Percentiles rank a stretch among this genome's conserved stretches.
Conservation (phyloP, 202 grass and related monocot genomes). For the Zizania palustris region DNA sequence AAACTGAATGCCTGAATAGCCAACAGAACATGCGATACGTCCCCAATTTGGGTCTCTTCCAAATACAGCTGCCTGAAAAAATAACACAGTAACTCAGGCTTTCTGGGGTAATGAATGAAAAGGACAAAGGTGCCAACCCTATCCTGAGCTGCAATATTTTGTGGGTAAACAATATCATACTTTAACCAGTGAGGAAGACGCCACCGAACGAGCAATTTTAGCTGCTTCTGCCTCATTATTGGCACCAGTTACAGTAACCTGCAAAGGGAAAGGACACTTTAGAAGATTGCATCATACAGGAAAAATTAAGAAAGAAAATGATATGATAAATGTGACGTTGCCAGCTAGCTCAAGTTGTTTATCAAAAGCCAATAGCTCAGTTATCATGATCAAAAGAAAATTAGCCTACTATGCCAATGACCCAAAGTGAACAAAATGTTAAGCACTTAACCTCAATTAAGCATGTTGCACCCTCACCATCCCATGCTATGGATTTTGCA, state of each 20-base stretch:
- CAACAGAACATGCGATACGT: conserved; percentile 89
- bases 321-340: neutral
- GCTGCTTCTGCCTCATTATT: conserved; percentile 77
- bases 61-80: conserved; percentile 82
- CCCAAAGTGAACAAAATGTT: neutral
- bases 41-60: conserved; percentile 99
- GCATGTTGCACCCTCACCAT: conserved; percentile 97
- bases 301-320: neutral
- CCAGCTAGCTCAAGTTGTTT: neutral
- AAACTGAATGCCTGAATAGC: conserved; percentile 84
- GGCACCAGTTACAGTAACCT: conserved; percentile 80
- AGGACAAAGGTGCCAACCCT: conserved; percentile 17
- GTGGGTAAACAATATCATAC: conserved; percentile 50
- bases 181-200: conserved; percentile 96
- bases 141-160: conserved; percentile 7
- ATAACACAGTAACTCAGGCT: conserved; percentile 8
- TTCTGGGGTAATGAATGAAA: conserved; percentile 20
- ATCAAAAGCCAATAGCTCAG: conserved; percentile 2
- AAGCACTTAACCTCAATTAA: conserved; percentile 78
- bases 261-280: conserved; percentile 35
- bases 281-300: conserved; percentile 13
- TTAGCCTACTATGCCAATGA: conserved; percentile 5
- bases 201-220: conserved; percentile 88
- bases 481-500: conserved; percentile 96
- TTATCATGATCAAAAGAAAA: conserved; percentile 24